Percentiles rank a stretch among this genome's conserved stretches.
Conservation (phyloP, 1,284 basidiomycete genomes). For the Xanthoconium separans region DNA sequence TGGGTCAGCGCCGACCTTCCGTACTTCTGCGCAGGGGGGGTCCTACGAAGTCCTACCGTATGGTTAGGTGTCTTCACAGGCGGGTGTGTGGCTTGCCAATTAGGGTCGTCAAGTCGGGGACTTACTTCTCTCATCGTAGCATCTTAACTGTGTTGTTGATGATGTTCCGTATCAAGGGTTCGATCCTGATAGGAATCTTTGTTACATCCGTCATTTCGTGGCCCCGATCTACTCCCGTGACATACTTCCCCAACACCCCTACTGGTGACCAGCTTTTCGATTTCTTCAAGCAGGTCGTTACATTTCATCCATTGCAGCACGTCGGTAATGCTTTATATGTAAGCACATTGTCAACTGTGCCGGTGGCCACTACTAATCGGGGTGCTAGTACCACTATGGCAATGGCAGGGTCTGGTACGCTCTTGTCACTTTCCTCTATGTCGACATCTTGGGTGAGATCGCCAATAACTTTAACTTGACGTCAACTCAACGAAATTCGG, state of each 20-base stretch:
- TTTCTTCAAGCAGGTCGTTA: slow-evolving; percentile 87
- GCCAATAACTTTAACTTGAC: not conserved
- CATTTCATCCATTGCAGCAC: slow-evolving; percentile 65
- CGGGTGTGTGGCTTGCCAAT: slow-evolving; percentile 48
- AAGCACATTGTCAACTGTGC: slow-evolving; percentile 30
- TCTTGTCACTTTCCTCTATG: slow-evolving; percentile 85
- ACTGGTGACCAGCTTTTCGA: slow-evolving; percentile 74
- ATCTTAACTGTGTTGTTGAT: slow-evolving; percentile 78
- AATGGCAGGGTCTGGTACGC: slow-evolving; percentile 87
- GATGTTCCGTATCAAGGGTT: slow-evolving; percentile 84
- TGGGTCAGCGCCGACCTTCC: slow-evolving; percentile 41
- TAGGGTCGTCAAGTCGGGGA: not conserved
- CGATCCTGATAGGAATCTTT: slow-evolving; percentile 82
- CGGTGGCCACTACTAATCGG: not conserved
- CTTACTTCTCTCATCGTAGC: slow-evolving; percentile 35
- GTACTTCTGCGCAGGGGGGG: slow-evolving; percentile 64
- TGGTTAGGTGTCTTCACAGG: slow-evolving; percentile 91
- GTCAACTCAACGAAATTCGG: not conserved
- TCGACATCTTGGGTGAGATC: slow-evolving; percentile 73
- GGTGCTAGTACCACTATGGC: slow-evolving; percentile 49
- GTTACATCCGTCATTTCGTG: slow-evolving; percentile 87
- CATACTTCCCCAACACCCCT: slow-evolving; percentile 76
- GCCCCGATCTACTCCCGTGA: slow-evolving; percentile 80
- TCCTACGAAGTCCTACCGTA: slow-evolving; percentile 73
- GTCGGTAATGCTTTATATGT: slow-evolving; percentile 67